These are phyloP conservation scores for Capronia americana DNA, from an alignment of 2,329 filamentous ascomycete genomes.

Conservation along the genomic window DNA sequence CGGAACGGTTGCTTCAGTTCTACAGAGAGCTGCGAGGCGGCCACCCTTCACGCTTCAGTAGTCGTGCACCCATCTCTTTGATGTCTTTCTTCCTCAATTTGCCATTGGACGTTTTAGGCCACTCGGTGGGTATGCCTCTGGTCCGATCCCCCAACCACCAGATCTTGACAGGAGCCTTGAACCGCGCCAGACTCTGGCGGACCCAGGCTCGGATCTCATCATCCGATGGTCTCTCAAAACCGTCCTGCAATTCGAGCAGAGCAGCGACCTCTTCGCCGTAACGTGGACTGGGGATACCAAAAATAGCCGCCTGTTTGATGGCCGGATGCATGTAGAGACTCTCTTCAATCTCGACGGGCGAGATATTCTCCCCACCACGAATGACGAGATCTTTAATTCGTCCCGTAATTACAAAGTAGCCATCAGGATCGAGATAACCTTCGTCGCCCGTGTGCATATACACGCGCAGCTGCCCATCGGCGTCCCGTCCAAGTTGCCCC, in stretches of 20 bases:
- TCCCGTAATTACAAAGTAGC: slow-evolving; percentile 77
- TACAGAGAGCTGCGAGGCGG: no score
- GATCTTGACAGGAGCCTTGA: slow-evolving; percentile 23
- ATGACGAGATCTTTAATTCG: slow-evolving; percentile 85
- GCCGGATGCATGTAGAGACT: slow-evolving; percentile 74
- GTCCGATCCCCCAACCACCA: slow-evolving; percentile 22
- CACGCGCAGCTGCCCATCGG: slow-evolving; percentile 42
- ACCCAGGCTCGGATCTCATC: slow-evolving; percentile 75
- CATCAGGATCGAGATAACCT: slow-evolving; percentile 74
- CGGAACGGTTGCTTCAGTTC: no score
- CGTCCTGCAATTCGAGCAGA: slow-evolving; percentile 68
- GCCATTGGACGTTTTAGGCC: slow-evolving; percentile 91
- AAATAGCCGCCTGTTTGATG: slow-evolving; percentile 77
- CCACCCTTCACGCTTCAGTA: no score
- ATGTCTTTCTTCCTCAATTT: slow-evolving; percentile 85
- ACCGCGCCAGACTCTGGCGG: slow-evolving; percentile 58
- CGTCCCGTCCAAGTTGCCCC: background rate
- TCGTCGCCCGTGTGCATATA: slow-evolving; percentile 96
- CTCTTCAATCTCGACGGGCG: slow-evolving; percentile 89
- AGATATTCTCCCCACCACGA: slow-evolving; percentile 91
- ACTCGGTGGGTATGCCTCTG: slow-evolving; percentile 53
- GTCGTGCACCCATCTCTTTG: slow-evolving; percentile 52
- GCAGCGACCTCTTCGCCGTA: slow-evolving; percentile 87
- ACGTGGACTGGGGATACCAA: slow-evolving; percentile 78
- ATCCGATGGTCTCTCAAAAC: slow-evolving; percentile 53